Evolutionary conservation across 257 asterid species (phyloP), one percentile per base, ranked within the genome.

Genomic region (Petunia axillaris): DNA sequence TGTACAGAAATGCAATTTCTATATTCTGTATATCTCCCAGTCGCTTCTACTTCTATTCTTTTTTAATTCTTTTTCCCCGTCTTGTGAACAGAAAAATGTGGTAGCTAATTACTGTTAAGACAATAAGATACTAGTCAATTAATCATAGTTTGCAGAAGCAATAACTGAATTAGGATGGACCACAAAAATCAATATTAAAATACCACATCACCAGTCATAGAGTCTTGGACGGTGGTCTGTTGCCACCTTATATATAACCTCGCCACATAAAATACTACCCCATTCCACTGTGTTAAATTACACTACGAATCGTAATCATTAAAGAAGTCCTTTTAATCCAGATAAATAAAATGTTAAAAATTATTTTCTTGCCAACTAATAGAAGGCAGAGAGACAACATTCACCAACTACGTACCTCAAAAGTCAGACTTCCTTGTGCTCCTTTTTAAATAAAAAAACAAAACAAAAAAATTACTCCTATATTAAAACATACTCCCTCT

Each of bases 281-380:
- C 79, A 79, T 75, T 77, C 79, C 78, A 79, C 25, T n/a, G 79
- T 74, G 79, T 67, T 38, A 35, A 44, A 6, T 35, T 15, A 7
- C 13, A 15, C 15, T n/a, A 36, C 7, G 14, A 15, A 57, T 77
- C 8, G 15, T 14, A 4, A 36, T 36, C 16, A 55, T 16, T 36
- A 16, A 41, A 59, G n/a, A 2, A 75, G 8, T 6, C 13, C 13
- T 6, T 58, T 10, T 38, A 44, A 43, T 40, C 50, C 7, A 14
- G 46, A 52, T 40, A 4, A 66, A 46, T 38, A 41, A 10, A 36
- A 64, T 8, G 25, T 9, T 15, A 8, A 36, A 13, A 25, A 81
- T 48, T 36, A 77, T 58, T 78, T 86, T 82, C 82, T 83, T 87
- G 84, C 85, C 89, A 85, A 84, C 89, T 84, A 76, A 84, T 53